Conservation (phyloP, 2,329 filamentous ascomycete species). For the Talaromyces rugulosus region DNA sequence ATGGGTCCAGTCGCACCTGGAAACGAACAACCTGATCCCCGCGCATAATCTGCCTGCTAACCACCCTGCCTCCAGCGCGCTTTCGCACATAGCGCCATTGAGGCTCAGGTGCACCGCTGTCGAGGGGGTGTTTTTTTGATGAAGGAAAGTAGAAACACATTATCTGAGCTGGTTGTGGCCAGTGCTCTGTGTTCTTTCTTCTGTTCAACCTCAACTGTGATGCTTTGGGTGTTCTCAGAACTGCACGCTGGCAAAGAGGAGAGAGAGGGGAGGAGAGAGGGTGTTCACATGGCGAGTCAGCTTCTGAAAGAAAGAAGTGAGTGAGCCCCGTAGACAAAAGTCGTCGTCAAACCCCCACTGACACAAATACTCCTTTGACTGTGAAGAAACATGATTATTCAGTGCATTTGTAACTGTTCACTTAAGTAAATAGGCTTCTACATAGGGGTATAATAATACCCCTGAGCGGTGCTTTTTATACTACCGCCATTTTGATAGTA, state of each 20-base stretch:
- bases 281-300: not conserved
- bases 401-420: not conserved
- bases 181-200: not conserved
- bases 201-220: not conserved
- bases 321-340: too few relatives aligned
- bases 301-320: not conserved
- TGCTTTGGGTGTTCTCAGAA: not conserved
- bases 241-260: not conserved
- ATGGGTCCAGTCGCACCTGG: not conserved
- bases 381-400: not conserved
- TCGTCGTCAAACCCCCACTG: too few relatives aligned
- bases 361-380: too few relatives aligned
- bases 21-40: conserved; percentile 5
- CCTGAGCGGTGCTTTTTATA: not conserved
- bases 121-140: not conserved
- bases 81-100: conserved; percentile 1
- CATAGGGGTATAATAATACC: too few relatives aligned
- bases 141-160: conserved; percentile 6
- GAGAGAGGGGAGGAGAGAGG: too few relatives aligned
- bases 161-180: not conserved
- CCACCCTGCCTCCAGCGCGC: not conserved
- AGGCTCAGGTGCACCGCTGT: not conserved
- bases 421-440: too few relatives aligned
- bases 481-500: not conserved
- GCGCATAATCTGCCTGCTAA: conserved; percentile 13